phyloP scores from a whole-genome alignment of 495 filamentous ascomycete genomes.

The Aspergillus cavernicola region DNA sequence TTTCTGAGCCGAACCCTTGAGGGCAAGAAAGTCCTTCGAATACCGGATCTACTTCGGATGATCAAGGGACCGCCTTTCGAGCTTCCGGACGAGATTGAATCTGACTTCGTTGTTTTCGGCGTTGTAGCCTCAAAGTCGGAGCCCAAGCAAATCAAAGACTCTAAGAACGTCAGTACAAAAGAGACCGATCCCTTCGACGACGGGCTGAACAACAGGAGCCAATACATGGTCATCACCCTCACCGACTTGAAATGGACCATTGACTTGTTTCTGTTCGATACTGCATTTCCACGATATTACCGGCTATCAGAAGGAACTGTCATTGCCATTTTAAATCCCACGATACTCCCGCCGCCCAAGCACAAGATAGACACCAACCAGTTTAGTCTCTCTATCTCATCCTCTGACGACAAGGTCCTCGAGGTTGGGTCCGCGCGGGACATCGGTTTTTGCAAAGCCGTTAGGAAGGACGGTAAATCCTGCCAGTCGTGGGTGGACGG shows the following conservation, averaged over 20 bases:
- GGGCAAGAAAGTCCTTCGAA: slow-evolving; percentile 69
- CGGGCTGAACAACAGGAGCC: slow-evolving; percentile 56
- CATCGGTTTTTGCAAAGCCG: slow-evolving; percentile 80
- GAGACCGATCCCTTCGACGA: slow-evolving; percentile 48
- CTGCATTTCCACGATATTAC: slow-evolving; percentile 87
- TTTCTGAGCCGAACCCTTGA: slow-evolving; percentile 69
- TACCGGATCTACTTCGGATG: slow-evolving; percentile 77
- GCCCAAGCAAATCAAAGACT: slow-evolving; percentile 62
- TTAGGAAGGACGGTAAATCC: slow-evolving; percentile 76
- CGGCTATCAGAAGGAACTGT: slow-evolving; percentile 82
- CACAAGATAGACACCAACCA: slow-evolving; percentile 68
- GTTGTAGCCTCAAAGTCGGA: slow-evolving; percentile 84
- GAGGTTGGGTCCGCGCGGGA: slow-evolving; percentile 85
- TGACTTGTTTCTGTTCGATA: slow-evolving; percentile 87
- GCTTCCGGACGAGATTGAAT: slow-evolving; percentile 79
- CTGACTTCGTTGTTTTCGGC: slow-evolving; percentile 82
- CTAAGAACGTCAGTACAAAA: slow-evolving; percentile 40
- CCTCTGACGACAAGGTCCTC: slow-evolving; percentile 80
- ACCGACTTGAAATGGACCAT: slow-evolving; percentile 89
- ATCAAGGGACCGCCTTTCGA: slow-evolving; percentile 83
- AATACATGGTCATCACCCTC: slow-evolving; percentile 88
- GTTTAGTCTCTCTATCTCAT: slow-evolving; percentile 79
- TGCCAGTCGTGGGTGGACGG: slow-evolving; percentile 85
- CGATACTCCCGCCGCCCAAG: slow-evolving; percentile 78
- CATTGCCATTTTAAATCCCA: slow-evolving; percentile 90